phyloP scores from a whole-genome alignment of 1,284 basidiomycete species.

The Athelia sp. region DNA sequence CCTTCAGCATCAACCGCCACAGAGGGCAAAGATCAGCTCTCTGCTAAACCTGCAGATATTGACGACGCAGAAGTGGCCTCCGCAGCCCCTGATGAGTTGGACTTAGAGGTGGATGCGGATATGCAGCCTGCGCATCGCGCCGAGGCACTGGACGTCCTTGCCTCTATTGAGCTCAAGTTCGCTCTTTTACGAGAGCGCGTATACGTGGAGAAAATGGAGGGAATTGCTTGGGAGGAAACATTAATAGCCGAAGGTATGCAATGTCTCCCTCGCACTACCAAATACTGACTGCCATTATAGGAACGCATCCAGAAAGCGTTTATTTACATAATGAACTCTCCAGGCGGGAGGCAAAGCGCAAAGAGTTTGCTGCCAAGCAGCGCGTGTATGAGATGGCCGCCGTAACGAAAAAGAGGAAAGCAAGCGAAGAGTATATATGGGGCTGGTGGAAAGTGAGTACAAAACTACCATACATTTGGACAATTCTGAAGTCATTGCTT shows the following conservation, averaged over 20 bases:
- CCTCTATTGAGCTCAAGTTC: slow-evolving; percentile 75
- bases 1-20: slow-evolving; percentile 13
- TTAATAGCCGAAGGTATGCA: slow-evolving; percentile 59
- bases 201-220: slow-evolving; percentile 82
- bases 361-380: slow-evolving; percentile 68
- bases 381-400: slow-evolving; percentile 59
- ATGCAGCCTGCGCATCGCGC: slow-evolving; percentile 72
- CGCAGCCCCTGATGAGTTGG: slow-evolving; percentile 33
- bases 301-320: slow-evolving; percentile 77
- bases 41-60: slow-evolving; percentile 19
- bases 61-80: slow-evolving; percentile 38
- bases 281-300: slow-evolving; percentile 27
- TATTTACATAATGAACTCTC: slow-evolving; percentile 74
- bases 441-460: slow-evolving; percentile 68
- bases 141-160: slow-evolving; percentile 74
- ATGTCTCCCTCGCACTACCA: slow-evolving; percentile 7
- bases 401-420: slow-evolving; percentile 48
- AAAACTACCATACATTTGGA: slow-evolving; percentile 2
- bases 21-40: slow-evolving; percentile 27
- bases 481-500: slow-evolving; percentile 3
- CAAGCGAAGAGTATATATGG: slow-evolving; percentile 67
- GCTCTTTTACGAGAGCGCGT: slow-evolving; percentile 67
- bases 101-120: slow-evolving; percentile 50
- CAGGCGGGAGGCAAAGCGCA: slow-evolving; percentile 65
- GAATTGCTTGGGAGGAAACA: slow-evolving; percentile 70